phyloP scores from a whole-genome alignment of 495 filamentous ascomycete genomes.

The Aspergillus bridgeri region DNA sequence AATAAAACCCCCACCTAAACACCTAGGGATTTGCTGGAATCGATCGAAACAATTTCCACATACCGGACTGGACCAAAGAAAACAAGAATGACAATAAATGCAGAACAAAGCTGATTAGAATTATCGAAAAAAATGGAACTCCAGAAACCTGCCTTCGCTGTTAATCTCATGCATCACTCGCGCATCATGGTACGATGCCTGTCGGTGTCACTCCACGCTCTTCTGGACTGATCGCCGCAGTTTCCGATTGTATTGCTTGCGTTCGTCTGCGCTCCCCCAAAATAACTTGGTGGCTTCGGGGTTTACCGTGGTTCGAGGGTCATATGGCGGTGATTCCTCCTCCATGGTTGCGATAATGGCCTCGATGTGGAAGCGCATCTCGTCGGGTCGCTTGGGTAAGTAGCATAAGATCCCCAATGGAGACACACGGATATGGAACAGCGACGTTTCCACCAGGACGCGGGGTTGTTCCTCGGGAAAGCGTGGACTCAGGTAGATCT shows the following conservation, averaged over 20 bases:
- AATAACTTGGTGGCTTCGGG: slow-evolving; percentile 81
- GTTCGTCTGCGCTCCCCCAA: slow-evolving; percentile 78
- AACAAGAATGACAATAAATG: not conserved
- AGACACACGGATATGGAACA: slow-evolving; percentile 90
- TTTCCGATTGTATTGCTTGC: slow-evolving; percentile 78
- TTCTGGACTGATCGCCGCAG: slow-evolving; percentile 60
- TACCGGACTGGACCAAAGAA: not conserved
- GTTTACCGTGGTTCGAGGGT: slow-evolving; percentile 85
- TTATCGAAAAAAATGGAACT: too few relatives aligned
- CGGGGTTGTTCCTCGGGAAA: slow-evolving; percentile 93
- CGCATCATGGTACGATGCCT: not conserved
- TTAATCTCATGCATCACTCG: not conserved
- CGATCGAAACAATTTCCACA: too few relatives aligned
- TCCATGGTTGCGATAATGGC: slow-evolving; percentile 81
- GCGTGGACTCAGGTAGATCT: slow-evolving; percentile 75
- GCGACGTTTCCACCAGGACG: slow-evolving; percentile 70
- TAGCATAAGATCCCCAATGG: slow-evolving; percentile 79
- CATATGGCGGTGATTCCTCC: slow-evolving; percentile 82
- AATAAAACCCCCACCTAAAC: not conserved
- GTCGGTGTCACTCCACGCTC: slow-evolving; percentile 44
- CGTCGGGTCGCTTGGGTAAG: slow-evolving; percentile 67
- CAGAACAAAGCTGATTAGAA: too few relatives aligned
- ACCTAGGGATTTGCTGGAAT: too few relatives aligned
- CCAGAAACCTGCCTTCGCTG: not conserved
- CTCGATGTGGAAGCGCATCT: slow-evolving; percentile 79